Percentiles rank a stretch among this genome's conserved stretches.
These are phyloP conservation scores for Lipomyces anomalus DNA, from an alignment of 805 yeast species.

Conservation along the genomic window DNA sequence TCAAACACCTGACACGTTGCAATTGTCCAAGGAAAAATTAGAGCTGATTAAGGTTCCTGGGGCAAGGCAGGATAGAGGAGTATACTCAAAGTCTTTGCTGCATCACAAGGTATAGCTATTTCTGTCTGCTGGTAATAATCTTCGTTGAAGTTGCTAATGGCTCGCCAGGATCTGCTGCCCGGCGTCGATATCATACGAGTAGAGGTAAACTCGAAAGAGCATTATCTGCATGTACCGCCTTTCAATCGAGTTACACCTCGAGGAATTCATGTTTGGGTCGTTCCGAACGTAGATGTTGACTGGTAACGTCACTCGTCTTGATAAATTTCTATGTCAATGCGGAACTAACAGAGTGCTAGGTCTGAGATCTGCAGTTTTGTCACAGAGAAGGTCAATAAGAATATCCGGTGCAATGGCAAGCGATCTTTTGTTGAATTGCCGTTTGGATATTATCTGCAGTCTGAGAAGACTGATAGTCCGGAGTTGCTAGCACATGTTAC, in stretches of 20 bases:
- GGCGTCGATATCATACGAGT: constrained; percentile 10
- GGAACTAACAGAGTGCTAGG: constrained; percentile 3
- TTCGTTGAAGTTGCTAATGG: constrained; percentile 1
- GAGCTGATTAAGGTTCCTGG: constrained; percentile 14
- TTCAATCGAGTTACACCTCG: constrained; percentile 13
- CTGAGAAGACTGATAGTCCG: constrained; percentile 5
- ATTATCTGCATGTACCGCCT: constrained; percentile 19
- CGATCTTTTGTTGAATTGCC: constrained; percentile 17
- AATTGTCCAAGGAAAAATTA: constrained; percentile 8
- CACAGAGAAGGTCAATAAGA: constrained; percentile 2
- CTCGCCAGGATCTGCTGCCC: constrained; percentile 5
- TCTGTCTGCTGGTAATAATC: neutral
- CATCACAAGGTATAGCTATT: constrained; percentile 4
- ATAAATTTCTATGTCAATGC: neutral
- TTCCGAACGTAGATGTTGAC: constrained; percentile 5
- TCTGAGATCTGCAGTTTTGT: constrained; percentile 11
- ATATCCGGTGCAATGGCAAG: constrained; percentile 9
- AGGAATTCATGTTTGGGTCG: constrained; percentile 18
- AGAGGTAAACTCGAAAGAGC: constrained; percentile 15
- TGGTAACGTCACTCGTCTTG: constrained; percentile 2
- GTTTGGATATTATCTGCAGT: constrained; percentile 14
- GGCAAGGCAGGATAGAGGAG: constrained; percentile 17
- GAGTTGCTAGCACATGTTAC: constrained; percentile 3
- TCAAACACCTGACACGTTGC: constrained; percentile 17
- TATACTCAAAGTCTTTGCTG: constrained; percentile 2